A percentile compares a stretch with the other conserved stretches of the same genome.
Evolutionary conservation across 1,284 basidiomycete genomes (phyloP).

Genomic region (Irpex sp.): DNA sequence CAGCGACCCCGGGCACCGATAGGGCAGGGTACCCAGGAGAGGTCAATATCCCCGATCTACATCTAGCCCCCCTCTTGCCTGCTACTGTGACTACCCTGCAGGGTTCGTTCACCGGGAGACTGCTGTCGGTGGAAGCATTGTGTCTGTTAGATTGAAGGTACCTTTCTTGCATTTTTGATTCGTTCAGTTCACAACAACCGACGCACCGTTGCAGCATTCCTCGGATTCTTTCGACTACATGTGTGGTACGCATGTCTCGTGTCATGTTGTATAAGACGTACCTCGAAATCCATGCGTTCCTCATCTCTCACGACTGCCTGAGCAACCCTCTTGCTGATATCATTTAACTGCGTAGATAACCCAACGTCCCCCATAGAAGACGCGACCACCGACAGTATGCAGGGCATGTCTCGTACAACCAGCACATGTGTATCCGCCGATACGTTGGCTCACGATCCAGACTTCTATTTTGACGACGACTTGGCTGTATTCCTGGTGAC

Average conservation of each 20-base stretch:
- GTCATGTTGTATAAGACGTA: neutral
- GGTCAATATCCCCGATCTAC: too few species aligned
- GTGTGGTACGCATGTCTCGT: slow-evolving; percentile 1
- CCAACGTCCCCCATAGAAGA: neutral
- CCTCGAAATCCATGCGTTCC: neutral
- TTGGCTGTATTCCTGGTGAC: slow-evolving; percentile 6
- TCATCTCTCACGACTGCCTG: neutral
- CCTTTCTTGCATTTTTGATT: neutral
- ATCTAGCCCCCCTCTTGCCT: too few species aligned
- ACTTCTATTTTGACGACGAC: slow-evolving; percentile 10
- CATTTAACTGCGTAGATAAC: neutral
- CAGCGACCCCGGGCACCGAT: too few species aligned
- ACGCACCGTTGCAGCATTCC: neutral
- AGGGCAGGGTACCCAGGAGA: too few species aligned
- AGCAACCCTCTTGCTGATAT: too few species aligned
- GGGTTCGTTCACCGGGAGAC: neutral
- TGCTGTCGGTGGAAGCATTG: neutral
- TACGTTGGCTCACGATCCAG: slow-evolving; percentile 1
- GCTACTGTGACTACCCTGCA: neutral
- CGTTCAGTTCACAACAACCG: neutral
- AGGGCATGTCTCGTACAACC: neutral
- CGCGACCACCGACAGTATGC: neutral
- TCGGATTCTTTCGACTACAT: neutral
- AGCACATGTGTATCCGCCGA: neutral
- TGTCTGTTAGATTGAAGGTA: neutral